Evolutionary conservation across 495 filamentous ascomycete species (phyloP).

Genomic region (Aspergillus cristatus): DNA sequence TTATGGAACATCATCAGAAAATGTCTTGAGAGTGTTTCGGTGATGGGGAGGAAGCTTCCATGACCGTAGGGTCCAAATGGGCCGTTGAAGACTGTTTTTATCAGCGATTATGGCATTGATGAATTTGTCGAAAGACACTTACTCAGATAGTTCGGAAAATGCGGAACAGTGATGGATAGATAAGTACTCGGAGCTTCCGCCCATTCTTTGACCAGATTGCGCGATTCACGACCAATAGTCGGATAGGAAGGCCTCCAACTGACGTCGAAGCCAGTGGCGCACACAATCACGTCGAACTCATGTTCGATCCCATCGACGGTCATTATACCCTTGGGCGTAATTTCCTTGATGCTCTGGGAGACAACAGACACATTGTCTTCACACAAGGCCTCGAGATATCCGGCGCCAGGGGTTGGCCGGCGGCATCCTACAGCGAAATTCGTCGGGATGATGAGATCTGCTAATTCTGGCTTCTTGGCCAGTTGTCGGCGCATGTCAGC

Average conservation of each 20-base stretch:
- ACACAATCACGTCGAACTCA: slow-evolving; percentile 38
- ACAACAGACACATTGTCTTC: slow-evolving; percentile 40
- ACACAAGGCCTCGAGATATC: slow-evolving; percentile 28
- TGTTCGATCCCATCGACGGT: slow-evolving; percentile 11
- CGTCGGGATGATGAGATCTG: slow-evolving; percentile 7
- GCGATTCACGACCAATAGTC: slow-evolving; percentile 21
- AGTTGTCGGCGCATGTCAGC: neutral
- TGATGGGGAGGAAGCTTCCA: slow-evolving; percentile 20
- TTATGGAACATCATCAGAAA: slow-evolving; percentile 29
- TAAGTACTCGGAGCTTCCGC: slow-evolving; percentile 23
- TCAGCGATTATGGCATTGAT: neutral
- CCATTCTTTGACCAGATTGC: slow-evolving; percentile 10
- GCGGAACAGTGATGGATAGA: slow-evolving; percentile 38
- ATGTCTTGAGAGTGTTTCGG: slow-evolving; percentile 32
- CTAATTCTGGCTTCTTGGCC: neutral
- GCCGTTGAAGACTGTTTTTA: slow-evolving; percentile 22
- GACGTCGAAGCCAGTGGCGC: slow-evolving; percentile 39
- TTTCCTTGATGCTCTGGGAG: slow-evolving; percentile 32
- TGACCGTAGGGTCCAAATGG: slow-evolving; percentile 28
- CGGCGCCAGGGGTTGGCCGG: slow-evolving; percentile 30
- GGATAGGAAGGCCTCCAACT: slow-evolving; percentile 24
- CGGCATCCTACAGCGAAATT: slow-evolving; percentile 28
- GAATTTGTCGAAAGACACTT: neutral
- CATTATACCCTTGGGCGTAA: slow-evolving; percentile 39
- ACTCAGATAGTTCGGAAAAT: slow-evolving; percentile 49